Conservation (phyloP, 2,329 filamentous ascomycete genomes). For the Cladosporium cucumerinum region DNA sequence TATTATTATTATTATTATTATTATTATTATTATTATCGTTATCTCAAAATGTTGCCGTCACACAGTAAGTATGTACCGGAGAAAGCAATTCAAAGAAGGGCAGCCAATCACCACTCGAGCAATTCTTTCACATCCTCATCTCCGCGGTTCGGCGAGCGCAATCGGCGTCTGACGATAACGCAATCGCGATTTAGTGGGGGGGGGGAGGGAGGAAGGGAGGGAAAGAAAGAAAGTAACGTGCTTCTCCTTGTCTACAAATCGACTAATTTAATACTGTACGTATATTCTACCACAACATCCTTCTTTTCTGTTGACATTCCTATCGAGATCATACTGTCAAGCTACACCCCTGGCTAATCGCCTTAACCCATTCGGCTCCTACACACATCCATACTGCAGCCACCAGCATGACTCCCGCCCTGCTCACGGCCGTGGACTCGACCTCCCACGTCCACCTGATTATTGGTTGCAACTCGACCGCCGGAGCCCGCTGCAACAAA, state of each 20-base stretch:
- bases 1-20: background rate
- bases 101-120: background rate
- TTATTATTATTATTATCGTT: background rate
- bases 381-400: background rate
- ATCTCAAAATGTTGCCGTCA: background rate
- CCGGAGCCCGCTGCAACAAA: constrained; percentile 76
- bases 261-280: too few species aligned
- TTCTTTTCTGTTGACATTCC: background rate
- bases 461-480: constrained; percentile 80
- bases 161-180: constrained; percentile 13
- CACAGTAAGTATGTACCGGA: background rate
- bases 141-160: constrained; percentile 5
- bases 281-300: too few species aligned
- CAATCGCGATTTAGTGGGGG: constrained; percentile 2
- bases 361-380: background rate
- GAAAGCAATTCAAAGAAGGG: constrained; percentile 4
- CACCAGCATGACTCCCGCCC: constrained; percentile 47
- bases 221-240: background rate
- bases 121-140: background rate
- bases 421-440: constrained; percentile 72
- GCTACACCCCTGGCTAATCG: background rate
- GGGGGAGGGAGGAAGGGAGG: background rate
- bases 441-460: constrained; percentile 75
- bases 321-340: too few species aligned
- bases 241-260: background rate